phyloP scores from a whole-genome alignment of 2,329 filamentous ascomycete species.

The Apiospora phragmitis region DNA sequence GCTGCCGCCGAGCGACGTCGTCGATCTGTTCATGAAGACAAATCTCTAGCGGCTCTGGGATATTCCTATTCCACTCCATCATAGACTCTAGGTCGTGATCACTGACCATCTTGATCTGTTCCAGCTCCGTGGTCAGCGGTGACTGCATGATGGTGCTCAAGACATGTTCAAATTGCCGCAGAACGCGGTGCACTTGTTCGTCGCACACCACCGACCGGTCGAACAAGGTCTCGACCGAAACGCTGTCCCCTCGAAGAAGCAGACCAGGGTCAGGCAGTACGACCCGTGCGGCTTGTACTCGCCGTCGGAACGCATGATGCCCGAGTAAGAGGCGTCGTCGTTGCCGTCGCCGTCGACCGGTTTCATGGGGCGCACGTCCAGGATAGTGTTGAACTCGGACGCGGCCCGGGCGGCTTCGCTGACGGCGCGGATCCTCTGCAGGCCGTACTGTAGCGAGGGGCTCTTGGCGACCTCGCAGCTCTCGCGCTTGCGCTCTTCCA shows the following conservation, averaged over 20 bases:
- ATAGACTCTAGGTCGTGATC: slow-evolving; percentile 12
- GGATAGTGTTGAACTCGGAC: slow-evolving; percentile 31
- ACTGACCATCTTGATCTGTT: slow-evolving; percentile 14
- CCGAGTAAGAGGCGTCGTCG: neutral
- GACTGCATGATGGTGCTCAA: slow-evolving; percentile 13
- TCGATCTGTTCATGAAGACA: slow-evolving; percentile 11
- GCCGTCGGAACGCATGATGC: neutral
- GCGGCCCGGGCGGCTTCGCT: slow-evolving; percentile 3
- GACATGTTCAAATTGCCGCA: slow-evolving; percentile 15
- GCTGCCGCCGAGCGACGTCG: neutral
- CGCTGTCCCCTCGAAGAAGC: neutral
- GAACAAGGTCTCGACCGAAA: slow-evolving; percentile 7
- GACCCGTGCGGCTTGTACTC: neutral
- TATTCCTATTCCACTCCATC: slow-evolving; percentile 2
- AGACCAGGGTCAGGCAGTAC: slow-evolving; percentile 10
- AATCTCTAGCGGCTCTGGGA: neutral
- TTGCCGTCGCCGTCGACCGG: no score
- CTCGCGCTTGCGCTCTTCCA: slow-evolving; percentile 14
- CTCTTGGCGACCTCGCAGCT: slow-evolving; percentile 28
- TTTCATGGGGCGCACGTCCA: no score
- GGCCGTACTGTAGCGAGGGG: slow-evolving; percentile 45
- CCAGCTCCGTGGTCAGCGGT: neutral
- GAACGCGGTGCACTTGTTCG: neutral
- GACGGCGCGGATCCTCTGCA: slow-evolving; percentile 8
- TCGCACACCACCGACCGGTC: slow-evolving; percentile 10